These are phyloP conservation scores for Aspergillus tanneri DNA, from an alignment of 2,329 filamentous ascomycete genomes.

Conservation along the genomic window DNA sequence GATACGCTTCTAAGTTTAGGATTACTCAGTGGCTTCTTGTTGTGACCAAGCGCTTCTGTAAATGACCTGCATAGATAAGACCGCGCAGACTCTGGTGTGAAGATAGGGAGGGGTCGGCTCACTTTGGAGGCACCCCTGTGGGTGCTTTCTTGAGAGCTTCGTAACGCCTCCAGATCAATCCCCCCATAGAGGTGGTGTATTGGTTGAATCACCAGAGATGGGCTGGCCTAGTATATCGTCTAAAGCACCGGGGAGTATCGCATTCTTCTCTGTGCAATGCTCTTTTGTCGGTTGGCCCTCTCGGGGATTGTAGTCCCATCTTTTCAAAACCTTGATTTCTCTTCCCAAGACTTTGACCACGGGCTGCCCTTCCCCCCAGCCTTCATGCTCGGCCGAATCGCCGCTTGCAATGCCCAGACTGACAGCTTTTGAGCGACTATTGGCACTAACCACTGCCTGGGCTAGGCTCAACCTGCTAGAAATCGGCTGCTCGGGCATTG, in stretches of 20 bases:
- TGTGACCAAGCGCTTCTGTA: constrained; percentile 17
- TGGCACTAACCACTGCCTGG: constrained; percentile 79
- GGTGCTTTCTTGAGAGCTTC: constrained; percentile 43
- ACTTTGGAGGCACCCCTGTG: constrained; percentile 20
- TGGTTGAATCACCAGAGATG: constrained; percentile 6
- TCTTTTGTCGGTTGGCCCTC: constrained; percentile 39
- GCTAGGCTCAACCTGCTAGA: constrained; percentile 81
- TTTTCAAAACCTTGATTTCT: constrained; percentile 71
- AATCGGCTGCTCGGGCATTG: constrained; percentile 80
- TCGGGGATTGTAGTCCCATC: constrained; percentile 69
- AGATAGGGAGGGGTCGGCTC: constrained; percentile 63
- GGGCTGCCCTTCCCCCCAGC: constrained; percentile 74
- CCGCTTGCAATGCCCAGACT: constrained; percentile 70
- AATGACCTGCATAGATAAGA: constrained; percentile 56
- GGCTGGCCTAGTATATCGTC: constrained; percentile 17
- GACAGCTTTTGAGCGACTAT: constrained; percentile 73
- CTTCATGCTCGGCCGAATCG: constrained; percentile 65
- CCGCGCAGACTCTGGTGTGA: constrained; percentile 68
- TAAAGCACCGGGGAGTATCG: not conserved
- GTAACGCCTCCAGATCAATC: constrained; percentile 57
- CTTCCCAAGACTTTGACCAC: constrained; percentile 69
- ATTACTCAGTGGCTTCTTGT: constrained; percentile 37
- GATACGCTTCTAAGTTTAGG: constrained; percentile 46
- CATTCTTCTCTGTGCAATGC: constrained; percentile 6
- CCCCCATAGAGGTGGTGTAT: constrained; percentile 57